Evolutionary conservation across 169 alveolate species (phyloP).

Genomic region (Cryptosporidium sp.): DNA sequence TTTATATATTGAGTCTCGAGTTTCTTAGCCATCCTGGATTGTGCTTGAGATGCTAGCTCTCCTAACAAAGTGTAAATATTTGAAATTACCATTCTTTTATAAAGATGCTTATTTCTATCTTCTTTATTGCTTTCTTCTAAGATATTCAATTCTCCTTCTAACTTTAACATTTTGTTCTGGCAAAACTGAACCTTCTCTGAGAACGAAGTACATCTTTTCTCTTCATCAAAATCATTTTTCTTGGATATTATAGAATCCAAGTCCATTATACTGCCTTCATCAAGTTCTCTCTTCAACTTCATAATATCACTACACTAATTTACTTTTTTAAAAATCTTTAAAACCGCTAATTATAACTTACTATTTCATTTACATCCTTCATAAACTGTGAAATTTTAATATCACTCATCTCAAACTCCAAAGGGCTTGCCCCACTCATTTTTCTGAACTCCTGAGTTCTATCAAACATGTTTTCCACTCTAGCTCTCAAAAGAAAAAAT

Average conservation of each 20-base stretch:
- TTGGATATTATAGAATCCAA: slow-evolving; percentile 7
- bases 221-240: background rate
- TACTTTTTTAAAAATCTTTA: background rate
- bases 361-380: slow-evolving; percentile 30
- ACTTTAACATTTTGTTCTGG: slow-evolving; percentile 32
- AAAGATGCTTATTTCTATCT: background rate
- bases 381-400: slow-evolving; percentile 22
- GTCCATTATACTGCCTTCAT: slow-evolving; percentile 22
- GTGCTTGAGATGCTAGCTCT: slow-evolving; percentile 52
- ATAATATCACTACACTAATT: slow-evolving; percentile 40
- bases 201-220: background rate
- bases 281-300: slow-evolving; percentile 26
- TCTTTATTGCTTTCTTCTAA: background rate
- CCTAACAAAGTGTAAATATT: slow-evolving; percentile 56
- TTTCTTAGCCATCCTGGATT: slow-evolving; percentile 22
- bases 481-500: background rate
- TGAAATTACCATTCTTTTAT: slow-evolving; percentile 27
- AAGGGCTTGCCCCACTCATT: background rate
- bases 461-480: slow-evolving; percentile 11
- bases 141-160: slow-evolving; percentile 9
- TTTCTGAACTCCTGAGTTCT: slow-evolving; percentile 25
- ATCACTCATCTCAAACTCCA: background rate
- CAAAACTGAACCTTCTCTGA: slow-evolving; percentile 44
- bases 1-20: slow-evolving; percentile 36
- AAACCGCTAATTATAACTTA: slow-evolving; percentile 1